phyloP scores from a whole-genome alignment of 345 rosid genomes.

The Gossypium ekmanianum region DNA sequence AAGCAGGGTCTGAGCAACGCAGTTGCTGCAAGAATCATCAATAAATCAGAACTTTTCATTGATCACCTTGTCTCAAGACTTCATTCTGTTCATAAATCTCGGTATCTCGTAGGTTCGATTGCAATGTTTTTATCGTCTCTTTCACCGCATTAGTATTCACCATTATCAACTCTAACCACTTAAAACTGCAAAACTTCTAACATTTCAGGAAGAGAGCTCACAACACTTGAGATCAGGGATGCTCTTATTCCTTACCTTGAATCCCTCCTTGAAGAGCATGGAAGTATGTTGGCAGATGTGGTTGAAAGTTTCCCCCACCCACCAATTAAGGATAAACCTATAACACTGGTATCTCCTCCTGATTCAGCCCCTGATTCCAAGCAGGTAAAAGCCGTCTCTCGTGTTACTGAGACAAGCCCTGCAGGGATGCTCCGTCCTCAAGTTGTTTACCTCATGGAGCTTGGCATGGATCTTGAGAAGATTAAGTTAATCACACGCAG shows the following conservation, averaged over 20 bases:
- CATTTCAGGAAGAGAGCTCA: slow-evolving; percentile 78
- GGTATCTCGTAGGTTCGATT: slow-evolving; percentile 92
- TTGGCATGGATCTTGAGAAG: slow-evolving; percentile 76
- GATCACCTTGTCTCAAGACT: slow-evolving; percentile 83
- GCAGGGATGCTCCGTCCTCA: slow-evolving; percentile 70
- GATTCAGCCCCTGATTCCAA: slow-evolving; percentile 35
- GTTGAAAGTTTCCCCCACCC: slow-evolving; percentile 69
- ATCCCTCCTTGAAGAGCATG: slow-evolving; percentile 58
- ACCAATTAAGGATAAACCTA: slow-evolving; percentile 40
- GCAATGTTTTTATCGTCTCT: slow-evolving; percentile 20
- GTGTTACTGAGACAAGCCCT: slow-evolving; percentile 53
- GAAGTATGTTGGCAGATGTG: slow-evolving; percentile 50
- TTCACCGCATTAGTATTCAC: neutral
- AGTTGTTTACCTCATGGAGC: slow-evolving; percentile 65
- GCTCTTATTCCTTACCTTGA: slow-evolving; percentile 79
- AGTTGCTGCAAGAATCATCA: slow-evolving; percentile 59
- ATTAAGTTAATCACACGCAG: slow-evolving; percentile 65
- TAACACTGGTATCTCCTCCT: slow-evolving; percentile 28
- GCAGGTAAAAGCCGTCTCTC: slow-evolving; percentile 60
- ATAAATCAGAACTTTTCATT: slow-evolving; percentile 65
- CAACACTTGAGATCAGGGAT: slow-evolving; percentile 84
- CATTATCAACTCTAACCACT: slow-evolving; percentile 1
- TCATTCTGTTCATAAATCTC: slow-evolving; percentile 69
- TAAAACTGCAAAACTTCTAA: neutral
- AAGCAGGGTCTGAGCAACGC: slow-evolving; percentile 74